Evolutionary conservation across 1,284 basidiomycete genomes (phyloP).

Genomic region (Cerrena zonata): DNA sequence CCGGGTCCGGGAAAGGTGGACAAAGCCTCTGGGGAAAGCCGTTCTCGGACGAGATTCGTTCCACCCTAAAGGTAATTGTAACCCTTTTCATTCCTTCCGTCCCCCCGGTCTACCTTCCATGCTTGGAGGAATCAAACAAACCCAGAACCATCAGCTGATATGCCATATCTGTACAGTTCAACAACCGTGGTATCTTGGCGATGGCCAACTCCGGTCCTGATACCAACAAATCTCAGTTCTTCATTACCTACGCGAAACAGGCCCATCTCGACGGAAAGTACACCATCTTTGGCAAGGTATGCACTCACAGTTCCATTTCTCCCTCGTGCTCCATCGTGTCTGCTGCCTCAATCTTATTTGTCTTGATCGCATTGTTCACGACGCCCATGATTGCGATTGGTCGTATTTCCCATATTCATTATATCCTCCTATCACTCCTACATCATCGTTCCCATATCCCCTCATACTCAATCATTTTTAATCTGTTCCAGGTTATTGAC

Average conservation of each 20-base stretch:
- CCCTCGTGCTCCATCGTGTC: not conserved
- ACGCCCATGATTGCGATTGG: no score
- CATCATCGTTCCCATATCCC: not conserved
- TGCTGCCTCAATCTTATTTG: no score
- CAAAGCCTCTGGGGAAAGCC: conserved; percentile 84
- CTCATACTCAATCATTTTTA: not conserved
- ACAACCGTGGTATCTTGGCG: conserved; percentile 86
- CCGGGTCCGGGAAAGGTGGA: conserved; percentile 75
- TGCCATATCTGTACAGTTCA: conserved; percentile 59
- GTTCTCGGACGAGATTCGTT: conserved; percentile 84
- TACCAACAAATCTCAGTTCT: conserved; percentile 93
- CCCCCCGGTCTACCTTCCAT: conserved; percentile 2
- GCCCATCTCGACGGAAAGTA: conserved; percentile 90
- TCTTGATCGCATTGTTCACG: no score
- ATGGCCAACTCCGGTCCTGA: conserved; percentile 95
- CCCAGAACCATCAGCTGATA: not conserved
- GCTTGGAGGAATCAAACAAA: not conserved
- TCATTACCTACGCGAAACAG: conserved; percentile 89
- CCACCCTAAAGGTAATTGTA: conserved; percentile 75
- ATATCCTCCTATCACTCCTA: no score
- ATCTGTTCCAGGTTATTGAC: conserved; percentile 67
- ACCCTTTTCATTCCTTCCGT: not conserved
- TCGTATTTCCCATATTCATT: no score
- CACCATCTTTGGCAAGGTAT: conserved; percentile 78
- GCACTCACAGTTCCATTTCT: not conserved